Evolutionary conservation across 2,329 filamentous ascomycete species (phyloP), one percentile per base, ranked within the genome.

Genomic region (Cladosporium sp.): DNA sequence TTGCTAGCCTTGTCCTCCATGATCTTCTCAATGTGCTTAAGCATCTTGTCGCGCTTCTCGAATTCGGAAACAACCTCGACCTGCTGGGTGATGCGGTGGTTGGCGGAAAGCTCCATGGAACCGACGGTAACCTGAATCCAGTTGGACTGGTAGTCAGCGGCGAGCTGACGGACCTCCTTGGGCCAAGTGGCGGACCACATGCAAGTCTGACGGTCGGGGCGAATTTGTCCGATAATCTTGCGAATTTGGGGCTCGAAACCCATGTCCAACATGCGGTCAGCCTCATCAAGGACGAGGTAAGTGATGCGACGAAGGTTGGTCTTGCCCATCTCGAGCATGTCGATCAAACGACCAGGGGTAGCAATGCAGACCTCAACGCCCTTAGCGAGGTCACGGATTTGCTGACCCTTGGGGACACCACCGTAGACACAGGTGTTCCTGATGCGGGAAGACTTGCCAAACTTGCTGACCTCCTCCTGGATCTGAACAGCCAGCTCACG

Each of bases 161-260:
- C 93, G 69, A 97, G 83, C 73, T 92, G 89, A 72, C 93, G 90
- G 68, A 99, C 93, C 76, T 97, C 93, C 84, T 97, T 97, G 71
- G 94, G 94, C 92, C 94, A 99, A 6, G 94, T 99, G 68, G 94
- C 94, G 61, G 94, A 99, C 91, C 93, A 99, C 92, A 99, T 96
- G 82, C 94, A 94, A 63, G 94, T 99, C 78, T 99, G 94, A 83
- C 94, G 88, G 75, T 99, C 94, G 56, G 94, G 94, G 68, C 94
- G 91, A 77, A 97, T 97, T 80, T 99, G 94, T 64, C 89, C 84
- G 68, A 99, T 92, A 66, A 99, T 97, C 82, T 97, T 97, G 81
- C 94, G 91, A 71, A 99, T 97, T 77, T 97, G 94, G 66, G 94
- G 94, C 80, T 99, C 94, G 79, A 99, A 97, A 86, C 94, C 94